These are phyloP conservation scores for Saccharum spontaneum DNA, from an alignment of 176 grass and related monocot genomes.

Conservation along the genomic window DNA sequence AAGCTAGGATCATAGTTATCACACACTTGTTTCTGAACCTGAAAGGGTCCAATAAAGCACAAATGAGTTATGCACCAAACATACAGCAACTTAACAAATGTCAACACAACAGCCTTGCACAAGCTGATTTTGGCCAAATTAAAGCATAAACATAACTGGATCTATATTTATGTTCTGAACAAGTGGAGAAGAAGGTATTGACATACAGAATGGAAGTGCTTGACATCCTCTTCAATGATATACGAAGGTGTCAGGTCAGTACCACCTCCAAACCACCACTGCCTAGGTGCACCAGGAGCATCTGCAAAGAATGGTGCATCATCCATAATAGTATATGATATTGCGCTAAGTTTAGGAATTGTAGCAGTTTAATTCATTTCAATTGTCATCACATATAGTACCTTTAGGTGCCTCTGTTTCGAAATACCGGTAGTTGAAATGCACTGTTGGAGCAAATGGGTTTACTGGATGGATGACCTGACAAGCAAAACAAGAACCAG, in stretches of 20 bases:
- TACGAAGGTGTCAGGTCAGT: constrained; percentile 96
- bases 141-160: background rate
- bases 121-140: background rate
- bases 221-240: constrained; percentile 95
- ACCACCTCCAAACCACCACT: constrained; percentile 99
- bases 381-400: constrained; percentile 27
- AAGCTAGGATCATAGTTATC: constrained; percentile 86
- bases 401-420: constrained; percentile 82
- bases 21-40: constrained; percentile 84
- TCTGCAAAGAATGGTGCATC: constrained; percentile 63
- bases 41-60: background rate
- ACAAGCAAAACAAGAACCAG: constrained; percentile 12
- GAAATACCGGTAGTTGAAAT: constrained; percentile 98
- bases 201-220: constrained; percentile 84
- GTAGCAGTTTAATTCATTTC: background rate
- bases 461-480: constrained; percentile 92
- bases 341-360: background rate
- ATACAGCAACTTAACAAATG: background rate
- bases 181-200: background rate
- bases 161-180: background rate
- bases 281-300: constrained; percentile 78
- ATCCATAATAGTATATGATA: background rate
- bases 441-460: constrained; percentile 86
- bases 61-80: background rate
- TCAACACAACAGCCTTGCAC: background rate